Evolutionary conservation across 2,329 filamentous ascomycete species (phyloP).

Genomic region (Berkeleyomyces rouxiae): DNA sequence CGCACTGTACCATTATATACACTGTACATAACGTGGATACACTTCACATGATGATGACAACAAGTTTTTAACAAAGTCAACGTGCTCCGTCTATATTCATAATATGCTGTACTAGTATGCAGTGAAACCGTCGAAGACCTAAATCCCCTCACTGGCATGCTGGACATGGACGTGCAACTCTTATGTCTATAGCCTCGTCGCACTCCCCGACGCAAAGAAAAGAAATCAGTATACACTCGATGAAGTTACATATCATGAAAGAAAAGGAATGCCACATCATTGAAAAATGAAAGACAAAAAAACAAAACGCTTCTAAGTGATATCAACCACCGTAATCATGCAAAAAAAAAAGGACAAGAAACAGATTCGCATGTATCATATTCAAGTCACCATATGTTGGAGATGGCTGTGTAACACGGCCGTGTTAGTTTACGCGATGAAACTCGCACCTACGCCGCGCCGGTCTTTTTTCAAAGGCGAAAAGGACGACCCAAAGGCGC

Average conservation of each 20-base stretch:
- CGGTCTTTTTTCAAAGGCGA: constrained; percentile 58
- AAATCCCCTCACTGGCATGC: background rate
- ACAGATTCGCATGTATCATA: background rate
- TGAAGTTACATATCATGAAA: background rate
- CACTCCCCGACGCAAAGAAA: background rate
- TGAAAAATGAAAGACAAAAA: background rate
- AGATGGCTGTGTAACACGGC: background rate
- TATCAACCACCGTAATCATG: background rate
- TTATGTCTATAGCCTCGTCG: too few relatives aligned
- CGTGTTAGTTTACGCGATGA: constrained; percentile 27
- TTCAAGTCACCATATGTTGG: background rate
- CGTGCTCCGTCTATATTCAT: background rate
- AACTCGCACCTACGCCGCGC: constrained; percentile 45
- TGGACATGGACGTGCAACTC: too few relatives aligned
- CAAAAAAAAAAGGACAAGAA: background rate
- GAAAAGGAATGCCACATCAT: background rate
- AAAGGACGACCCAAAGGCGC: constrained; percentile 36
- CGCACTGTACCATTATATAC: background rate
- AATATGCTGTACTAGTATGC: background rate
- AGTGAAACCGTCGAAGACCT: background rate
- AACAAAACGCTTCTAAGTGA: background rate
- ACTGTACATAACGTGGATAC: background rate
- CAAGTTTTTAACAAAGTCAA: too few relatives aligned
- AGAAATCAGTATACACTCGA: background rate
- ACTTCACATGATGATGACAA: background rate